phyloP scores from a whole-genome alignment of 1,284 basidiomycete species.

The Bondarzewia mesenterica region DNA sequence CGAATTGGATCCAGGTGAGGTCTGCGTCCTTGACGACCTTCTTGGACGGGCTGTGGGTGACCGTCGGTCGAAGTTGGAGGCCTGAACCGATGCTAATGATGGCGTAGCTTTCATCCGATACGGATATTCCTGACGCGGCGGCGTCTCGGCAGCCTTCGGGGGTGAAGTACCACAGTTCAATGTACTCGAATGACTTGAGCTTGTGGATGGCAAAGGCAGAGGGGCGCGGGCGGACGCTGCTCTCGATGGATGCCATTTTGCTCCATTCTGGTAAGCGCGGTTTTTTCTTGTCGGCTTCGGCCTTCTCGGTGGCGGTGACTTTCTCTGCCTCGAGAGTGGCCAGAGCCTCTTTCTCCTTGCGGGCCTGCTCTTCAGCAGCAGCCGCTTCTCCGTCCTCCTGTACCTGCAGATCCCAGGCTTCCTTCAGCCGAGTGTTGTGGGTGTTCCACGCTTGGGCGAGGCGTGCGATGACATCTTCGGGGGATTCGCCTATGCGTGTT shows the following conservation, averaged over 20 bases:
- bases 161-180: not conserved
- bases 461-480: not conserved
- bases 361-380: not conserved
- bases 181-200: not conserved
- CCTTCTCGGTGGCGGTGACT: not conserved
- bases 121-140: not conserved
- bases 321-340: not conserved
- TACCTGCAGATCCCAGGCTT: not conserved
- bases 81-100: not conserved
- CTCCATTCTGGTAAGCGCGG: not conserved
- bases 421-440: not conserved
- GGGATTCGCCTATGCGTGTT: not conserved
- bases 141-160: not conserved
- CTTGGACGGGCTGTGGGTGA: too few species aligned
- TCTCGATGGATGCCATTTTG: not conserved
- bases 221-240: too few species aligned
- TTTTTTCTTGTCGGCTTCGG: not conserved
- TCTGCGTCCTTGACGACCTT: not conserved
- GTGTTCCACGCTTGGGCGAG: not conserved
- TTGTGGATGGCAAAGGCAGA: not conserved
- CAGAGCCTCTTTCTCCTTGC: too few species aligned
- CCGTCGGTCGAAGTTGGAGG: not conserved
- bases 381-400: not conserved
- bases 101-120: not conserved
- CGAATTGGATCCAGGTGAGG: not conserved